Conservation (phyloP, 176 grass and related monocot species). For the Juncus effusus region DNA sequence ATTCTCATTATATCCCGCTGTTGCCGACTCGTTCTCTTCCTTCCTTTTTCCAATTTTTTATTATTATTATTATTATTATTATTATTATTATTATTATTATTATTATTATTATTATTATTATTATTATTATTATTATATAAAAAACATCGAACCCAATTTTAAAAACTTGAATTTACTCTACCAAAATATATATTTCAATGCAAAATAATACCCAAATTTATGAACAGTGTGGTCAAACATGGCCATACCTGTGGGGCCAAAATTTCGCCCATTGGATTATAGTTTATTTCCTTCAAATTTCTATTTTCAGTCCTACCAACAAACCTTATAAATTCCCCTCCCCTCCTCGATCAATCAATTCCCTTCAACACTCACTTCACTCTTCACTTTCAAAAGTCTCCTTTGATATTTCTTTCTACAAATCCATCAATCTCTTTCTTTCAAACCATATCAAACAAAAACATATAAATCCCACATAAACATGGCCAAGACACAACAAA, state of each 20-base stretch:
- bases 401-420: not conserved
- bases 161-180: not conserved
- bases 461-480: not conserved
- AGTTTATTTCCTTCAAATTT: not conserved
- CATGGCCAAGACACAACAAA: conserved; percentile 68
- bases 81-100: not conserved
- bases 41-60: too few species aligned
- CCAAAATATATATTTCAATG: not conserved
- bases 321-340: conserved; percentile 13
- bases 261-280: not conserved
- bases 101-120: not conserved
- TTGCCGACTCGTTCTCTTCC: too few species aligned
- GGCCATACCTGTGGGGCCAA: conserved; percentile 12
- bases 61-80: not conserved
- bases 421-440: conserved; percentile 10
- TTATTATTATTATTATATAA: not conserved
- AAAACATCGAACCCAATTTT: not conserved
- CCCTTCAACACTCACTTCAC: not conserved
- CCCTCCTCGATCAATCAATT: not conserved
- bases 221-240: conserved; percentile 19
- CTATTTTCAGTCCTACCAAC: not conserved
- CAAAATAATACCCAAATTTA: not conserved
- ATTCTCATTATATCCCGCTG: not conserved
- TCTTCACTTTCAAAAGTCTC: not conserved
- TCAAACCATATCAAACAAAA: not conserved